Evolutionary conservation across 345 rosid genomes (phyloP), one percentile per base, ranked within the genome.

Genomic region (Hypericum perforatum): DNA sequence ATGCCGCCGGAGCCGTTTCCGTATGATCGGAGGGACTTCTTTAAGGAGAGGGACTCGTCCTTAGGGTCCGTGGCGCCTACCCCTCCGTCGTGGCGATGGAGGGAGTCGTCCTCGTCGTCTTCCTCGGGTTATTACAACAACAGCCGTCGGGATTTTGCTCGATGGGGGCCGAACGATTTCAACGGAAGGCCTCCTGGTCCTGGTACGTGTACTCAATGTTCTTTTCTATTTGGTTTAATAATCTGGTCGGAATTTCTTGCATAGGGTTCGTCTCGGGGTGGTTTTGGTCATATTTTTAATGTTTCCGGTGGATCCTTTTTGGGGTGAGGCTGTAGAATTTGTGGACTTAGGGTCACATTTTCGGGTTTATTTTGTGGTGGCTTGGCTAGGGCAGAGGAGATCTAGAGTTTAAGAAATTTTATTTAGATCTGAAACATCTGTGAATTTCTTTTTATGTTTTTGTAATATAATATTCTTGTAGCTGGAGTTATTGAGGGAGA

Each of bases 1-100:
- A 94, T 89, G 99, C 97, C 99, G 82, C 82, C 86, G 41, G 94
- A 92, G 76, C 85, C 91, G 70, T 76, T 73, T 64, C 82, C 91
- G 55, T 84, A 76, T 89, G 95, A 85, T 77, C 94, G 94, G 81
- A 88, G 85, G 69, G 95, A 84, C 62, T 78, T 80, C 68, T 74
- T 70, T 84, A 85, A 83, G 85, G 95, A 86, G 16, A 76, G 94
- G 78, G 1, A 1, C 32, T 22, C 32, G 29, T 69, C 75, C 54
- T 54, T 75, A 49, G 84, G 78, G 63, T 55, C 81, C 7, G 52
- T 66, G 37, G 73, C 74, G 32, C 32, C 32, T 22, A 1, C 32
- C 32, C 32, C 32, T 22, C 4, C 32, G 32, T 22, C 32, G 32
- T 22, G 32, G 15, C 72, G 97, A 77, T 94, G 96, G 99, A 81